Conservation (phyloP, 345 rosid species). For the Orychophragmus violaceus region DNA sequence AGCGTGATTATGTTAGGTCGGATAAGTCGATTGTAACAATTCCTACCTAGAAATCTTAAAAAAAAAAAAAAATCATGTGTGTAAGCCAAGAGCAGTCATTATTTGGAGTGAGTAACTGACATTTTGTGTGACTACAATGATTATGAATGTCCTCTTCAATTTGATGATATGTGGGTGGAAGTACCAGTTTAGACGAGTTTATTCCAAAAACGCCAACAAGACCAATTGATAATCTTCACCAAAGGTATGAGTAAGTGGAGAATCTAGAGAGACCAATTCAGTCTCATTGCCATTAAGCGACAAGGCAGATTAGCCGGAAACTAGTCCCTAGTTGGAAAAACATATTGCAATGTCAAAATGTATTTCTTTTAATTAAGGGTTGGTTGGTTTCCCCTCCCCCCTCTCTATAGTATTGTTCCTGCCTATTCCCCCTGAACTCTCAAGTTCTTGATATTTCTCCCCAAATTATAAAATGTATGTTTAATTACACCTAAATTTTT, state of each 20-base stretch:
- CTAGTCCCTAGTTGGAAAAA: neutral
- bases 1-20: neutral
- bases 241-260: neutral
- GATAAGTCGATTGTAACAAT: neutral
- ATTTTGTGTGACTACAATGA: neutral
- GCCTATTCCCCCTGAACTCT: too few relatives aligned
- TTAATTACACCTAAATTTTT: too few relatives aligned
- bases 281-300: neutral
- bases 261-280: neutral
- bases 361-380: neutral
- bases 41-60: neutral
- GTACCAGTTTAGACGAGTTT: neutral
- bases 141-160: neutral
- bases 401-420: too few relatives aligned
- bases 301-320: neutral
- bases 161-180: neutral
- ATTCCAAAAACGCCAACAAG: neutral
- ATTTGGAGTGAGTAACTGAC: neutral
- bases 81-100: neutral
- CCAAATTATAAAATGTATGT: too few relatives aligned
- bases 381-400: too few relatives aligned
- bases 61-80: neutral
- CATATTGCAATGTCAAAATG: neutral
- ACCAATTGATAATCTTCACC: neutral
- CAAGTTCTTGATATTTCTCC: too few relatives aligned